A percentile compares a stretch with the other conserved stretches of the same genome.
phyloP scores from a whole-genome alignment of 306 rosid genomes.

The Vigna unguiculata region DNA sequence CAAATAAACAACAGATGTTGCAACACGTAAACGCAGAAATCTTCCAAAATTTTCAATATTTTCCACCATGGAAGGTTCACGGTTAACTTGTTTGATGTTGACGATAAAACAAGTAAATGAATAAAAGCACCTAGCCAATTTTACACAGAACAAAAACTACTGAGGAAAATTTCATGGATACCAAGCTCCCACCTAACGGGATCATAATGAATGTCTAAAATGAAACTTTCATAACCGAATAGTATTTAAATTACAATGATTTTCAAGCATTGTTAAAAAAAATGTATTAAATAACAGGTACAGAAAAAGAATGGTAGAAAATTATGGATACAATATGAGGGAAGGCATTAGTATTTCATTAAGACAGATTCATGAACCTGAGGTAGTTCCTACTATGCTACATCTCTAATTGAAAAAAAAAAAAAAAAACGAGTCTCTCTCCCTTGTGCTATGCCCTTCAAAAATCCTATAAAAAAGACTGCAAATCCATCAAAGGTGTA shows the following conservation, averaged over 20 bases:
- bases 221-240: neutral
- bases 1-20: neutral
- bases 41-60: neutral
- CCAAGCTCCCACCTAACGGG: neutral
- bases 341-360: neutral
- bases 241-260: constrained; percentile 10
- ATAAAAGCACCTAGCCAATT: neutral
- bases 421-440: neutral
- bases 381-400: constrained; percentile 7
- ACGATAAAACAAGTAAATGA: neutral
- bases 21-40: neutral
- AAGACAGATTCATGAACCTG: neutral
- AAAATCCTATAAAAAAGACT: constrained; percentile 18
- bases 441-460: neutral
- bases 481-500: constrained; percentile 28
- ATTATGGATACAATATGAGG: constrained; percentile 12
- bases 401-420: neutral
- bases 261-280: neutral
- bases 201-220: constrained; percentile 11
- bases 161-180: neutral
- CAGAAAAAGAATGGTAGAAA: constrained; percentile 5
- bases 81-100: neutral
- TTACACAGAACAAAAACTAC: neutral
- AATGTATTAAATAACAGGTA: neutral
- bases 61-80: constrained; percentile 1